Percentiles rank a stretch among this genome's conserved stretches.
Conservation (phyloP, 805 yeast genomes). For the Hanseniaspora pseudoguilliermondii region DNA sequence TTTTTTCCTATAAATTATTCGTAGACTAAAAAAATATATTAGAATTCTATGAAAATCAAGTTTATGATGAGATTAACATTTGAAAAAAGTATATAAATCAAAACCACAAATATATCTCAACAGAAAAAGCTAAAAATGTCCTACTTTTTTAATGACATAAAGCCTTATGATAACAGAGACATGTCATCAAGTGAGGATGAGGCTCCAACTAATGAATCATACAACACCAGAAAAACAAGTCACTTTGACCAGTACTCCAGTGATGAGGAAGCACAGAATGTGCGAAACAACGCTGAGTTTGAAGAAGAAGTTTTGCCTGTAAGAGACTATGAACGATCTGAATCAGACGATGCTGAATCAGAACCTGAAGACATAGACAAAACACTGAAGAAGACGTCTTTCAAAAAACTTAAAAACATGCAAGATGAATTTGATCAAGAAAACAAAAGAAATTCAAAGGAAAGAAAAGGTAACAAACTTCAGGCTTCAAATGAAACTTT, state of each 20-base stretch:
- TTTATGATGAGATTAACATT: too few species aligned
- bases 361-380: constrained; percentile 25
- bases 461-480: neutral
- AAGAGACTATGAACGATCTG: constrained; percentile 54
- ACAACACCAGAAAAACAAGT: neutral
- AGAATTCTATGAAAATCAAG: too few species aligned
- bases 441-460: constrained; percentile 14
- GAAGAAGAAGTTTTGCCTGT: constrained; percentile 34
- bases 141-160: constrained; percentile 13
- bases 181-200: constrained; percentile 13
- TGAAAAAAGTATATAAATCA: neutral
- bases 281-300: constrained; percentile 4
- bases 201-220: neutral
- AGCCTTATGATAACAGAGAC: constrained; percentile 12
- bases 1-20: too few species aligned
- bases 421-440: constrained; percentile 34
- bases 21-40: too few species aligned
- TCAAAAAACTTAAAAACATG: constrained; percentile 52
- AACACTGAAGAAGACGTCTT: constrained; percentile 34
- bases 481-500: constrained; percentile 12
- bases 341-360: constrained; percentile 19
- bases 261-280: constrained; percentile 23
- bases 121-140: neutral
- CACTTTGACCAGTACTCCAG: constrained; percentile 17
- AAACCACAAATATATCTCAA: neutral